Conservation (phyloP, 768 basidiomycete genomes). For the Hericium rajendrae region DNA sequence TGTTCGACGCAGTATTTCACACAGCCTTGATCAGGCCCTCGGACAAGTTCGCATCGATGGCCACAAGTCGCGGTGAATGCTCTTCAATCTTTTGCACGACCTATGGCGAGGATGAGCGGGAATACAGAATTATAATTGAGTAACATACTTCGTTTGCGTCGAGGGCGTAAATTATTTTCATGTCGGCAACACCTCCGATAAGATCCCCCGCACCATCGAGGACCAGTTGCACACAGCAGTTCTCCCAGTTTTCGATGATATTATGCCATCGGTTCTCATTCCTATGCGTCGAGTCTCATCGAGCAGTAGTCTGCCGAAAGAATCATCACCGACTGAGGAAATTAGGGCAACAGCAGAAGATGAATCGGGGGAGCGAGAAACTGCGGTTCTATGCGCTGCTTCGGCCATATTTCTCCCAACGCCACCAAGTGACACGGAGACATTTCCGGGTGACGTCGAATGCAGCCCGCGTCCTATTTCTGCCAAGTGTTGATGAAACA, state of each 20-base stretch:
- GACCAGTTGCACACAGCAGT: constrained; percentile 85
- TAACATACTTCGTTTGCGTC: constrained; percentile 34
- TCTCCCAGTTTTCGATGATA: constrained; percentile 29
- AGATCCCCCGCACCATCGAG: constrained; percentile 64
- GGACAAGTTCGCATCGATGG: constrained; percentile 70
- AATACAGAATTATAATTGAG: not conserved
- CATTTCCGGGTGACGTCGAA: constrained; percentile 74
- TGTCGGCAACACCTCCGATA: constrained; percentile 86
- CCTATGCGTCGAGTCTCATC: constrained; percentile 51
- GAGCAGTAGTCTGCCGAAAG: constrained; percentile 59
- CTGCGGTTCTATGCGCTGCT: constrained; percentile 62
- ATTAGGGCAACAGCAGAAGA: constrained; percentile 46
- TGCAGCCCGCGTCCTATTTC: constrained; percentile 32
- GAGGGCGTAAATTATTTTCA: constrained; percentile 56
- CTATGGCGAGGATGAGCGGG: constrained; percentile 25
- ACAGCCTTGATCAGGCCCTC: constrained; percentile 35
- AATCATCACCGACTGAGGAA: constrained; percentile 68
- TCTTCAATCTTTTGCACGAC: constrained; percentile 38
- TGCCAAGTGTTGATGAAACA: constrained; percentile 16
- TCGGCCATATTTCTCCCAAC: constrained; percentile 96
- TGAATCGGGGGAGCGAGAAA: constrained; percentile 18
- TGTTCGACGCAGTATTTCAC: constrained; percentile 40
- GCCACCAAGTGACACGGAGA: constrained; percentile 71
- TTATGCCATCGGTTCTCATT: constrained; percentile 75
- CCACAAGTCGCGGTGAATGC: constrained; percentile 48